phyloP scores from a whole-genome alignment of 495 filamentous ascomycete genomes.

The Talaromyces ruber region DNA sequence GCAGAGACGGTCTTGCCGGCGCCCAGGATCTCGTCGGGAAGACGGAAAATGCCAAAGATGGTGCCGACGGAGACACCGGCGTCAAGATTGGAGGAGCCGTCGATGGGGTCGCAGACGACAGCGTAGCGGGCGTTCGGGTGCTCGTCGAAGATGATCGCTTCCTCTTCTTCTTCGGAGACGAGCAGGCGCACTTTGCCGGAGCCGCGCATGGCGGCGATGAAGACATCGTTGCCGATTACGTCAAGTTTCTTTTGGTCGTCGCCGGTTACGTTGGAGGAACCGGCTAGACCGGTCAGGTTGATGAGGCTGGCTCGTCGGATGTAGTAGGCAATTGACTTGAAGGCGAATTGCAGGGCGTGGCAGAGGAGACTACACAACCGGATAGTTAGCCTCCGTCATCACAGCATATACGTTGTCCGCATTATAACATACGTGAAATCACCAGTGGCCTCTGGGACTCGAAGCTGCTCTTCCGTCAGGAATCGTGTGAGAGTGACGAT shows the following conservation, averaged over 20 bases:
- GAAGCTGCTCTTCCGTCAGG: constrained; percentile 89
- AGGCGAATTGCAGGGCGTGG: constrained; percentile 97
- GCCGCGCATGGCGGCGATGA: constrained; percentile 86
- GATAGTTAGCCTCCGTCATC: not conserved
- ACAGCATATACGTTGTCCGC: not conserved
- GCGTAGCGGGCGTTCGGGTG: constrained; percentile 78
- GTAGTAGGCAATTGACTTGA: constrained; percentile 99
- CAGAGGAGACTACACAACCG: constrained; percentile 70
- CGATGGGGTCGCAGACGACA: constrained; percentile 95
- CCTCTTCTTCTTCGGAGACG: constrained; percentile 94
- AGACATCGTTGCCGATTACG: constrained; percentile 96
- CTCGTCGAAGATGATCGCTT: constrained; percentile 80
- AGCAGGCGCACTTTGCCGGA: constrained; percentile 83
- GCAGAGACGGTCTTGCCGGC: constrained; percentile 49
- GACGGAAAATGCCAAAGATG: constrained; percentile 91
- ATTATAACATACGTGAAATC: constrained; percentile 78
- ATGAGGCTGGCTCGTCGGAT: constrained; percentile 96
- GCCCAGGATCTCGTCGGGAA: constrained; percentile 61
- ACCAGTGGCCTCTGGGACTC: constrained; percentile 90
- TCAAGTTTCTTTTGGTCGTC: constrained; percentile 99
- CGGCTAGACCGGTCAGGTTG: constrained; percentile 90
- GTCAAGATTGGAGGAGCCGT: constrained; percentile 95
- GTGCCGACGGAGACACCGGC: constrained; percentile 97
- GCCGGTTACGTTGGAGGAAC: constrained; percentile 88
- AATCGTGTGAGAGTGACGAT: constrained; percentile 93